Base-by-base conservation (phyloP, 108 stramenopile species). In the Cyclotella cryptica region DNA sequence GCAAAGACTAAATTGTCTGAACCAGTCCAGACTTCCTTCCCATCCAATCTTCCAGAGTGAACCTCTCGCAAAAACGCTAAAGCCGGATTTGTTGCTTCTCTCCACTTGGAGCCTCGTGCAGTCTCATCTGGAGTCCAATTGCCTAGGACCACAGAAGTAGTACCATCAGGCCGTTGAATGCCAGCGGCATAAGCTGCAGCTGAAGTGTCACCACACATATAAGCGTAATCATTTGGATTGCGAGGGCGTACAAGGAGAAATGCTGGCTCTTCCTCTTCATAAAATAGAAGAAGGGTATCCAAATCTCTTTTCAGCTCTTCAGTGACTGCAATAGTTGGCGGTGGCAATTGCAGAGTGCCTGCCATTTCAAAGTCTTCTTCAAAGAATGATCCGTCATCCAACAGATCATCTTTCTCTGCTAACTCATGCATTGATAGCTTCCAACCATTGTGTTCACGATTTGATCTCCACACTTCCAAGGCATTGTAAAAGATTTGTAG, bases 401-500 rank as follows among this genome's bases (percentile, higher is more conserved):
- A 19, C 53, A 54, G 28, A 18, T 67, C 66, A 28, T 52, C 42
- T 6, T 11, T 18, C 7, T 24, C 12, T 18, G 44, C 30, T 10
- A 24, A 7, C 9, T 67, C 66, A n/a, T 13, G 8, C 43, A 13
- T 24, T 46, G 21, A 41, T 14, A 46, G 21, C 26, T 46, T 49
- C 66, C 66, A 67, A 24, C 66, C 66, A 27, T 40, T 12, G 4
- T 22, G 9, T 10, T 67, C 66, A 21, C 66, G 19, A 39, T 67
- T 39, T 5, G 43, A 8, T 67, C 66, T 8, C 66, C 66, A 67
- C 8, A 43, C 46, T 52, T 67, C 41, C 9, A 67, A 12, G 27
- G 66, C 51, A 52, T 52, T 52, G 42, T 52, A 67, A 46, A 67
- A 67, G 66, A 43, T 46, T 27, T 67, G 18, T 67, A 67, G 10